A percentile compares a stretch with the other conserved stretches of the same genome.
phyloP scores from a whole-genome alignment of 1,284 basidiomycete genomes.

The Ustilago bromivora region DNA sequence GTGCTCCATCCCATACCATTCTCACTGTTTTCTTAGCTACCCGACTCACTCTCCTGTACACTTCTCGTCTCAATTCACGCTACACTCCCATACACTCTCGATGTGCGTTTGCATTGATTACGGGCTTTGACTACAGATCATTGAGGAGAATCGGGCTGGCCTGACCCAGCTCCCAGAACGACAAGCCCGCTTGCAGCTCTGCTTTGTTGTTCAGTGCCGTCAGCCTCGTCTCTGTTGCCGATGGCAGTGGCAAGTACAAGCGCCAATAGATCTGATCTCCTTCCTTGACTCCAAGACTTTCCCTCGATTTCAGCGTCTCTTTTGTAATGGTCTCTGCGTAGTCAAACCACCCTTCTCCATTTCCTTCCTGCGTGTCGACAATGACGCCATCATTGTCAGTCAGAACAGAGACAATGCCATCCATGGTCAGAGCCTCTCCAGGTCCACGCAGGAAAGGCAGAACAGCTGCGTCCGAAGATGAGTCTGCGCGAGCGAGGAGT shows the following conservation, averaged over 20 bases:
- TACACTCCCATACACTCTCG: not conserved
- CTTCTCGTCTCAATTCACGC: not conserved
- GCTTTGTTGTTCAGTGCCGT: conserved; percentile 6
- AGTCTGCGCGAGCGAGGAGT: conserved; percentile 8
- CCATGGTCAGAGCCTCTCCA: conserved; percentile 31
- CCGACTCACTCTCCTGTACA: conserved; percentile 6
- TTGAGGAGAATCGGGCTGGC: conserved; percentile 25
- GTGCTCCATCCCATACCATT: conserved; percentile 17
- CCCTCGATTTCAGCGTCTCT: not conserved
- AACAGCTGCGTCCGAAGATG: not conserved
- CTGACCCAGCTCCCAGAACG: conserved; percentile 52
- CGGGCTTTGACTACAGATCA: conserved; percentile 10
- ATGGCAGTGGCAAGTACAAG: conserved; percentile 25
- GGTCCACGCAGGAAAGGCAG: conserved; percentile 45
- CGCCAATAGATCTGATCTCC: conserved; percentile 47
- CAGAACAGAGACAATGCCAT: conserved; percentile 20
- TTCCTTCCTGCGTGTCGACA: conserved; percentile 13
- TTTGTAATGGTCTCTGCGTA: conserved; percentile 29
- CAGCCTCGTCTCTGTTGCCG: conserved; percentile 10
- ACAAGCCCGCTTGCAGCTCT: conserved; percentile 15
- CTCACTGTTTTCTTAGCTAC: not conserved
- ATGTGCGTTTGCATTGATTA: not conserved
- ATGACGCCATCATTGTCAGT: conserved; percentile 23
- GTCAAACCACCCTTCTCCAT: conserved; percentile 37
- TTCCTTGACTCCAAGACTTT: conserved; percentile 18